Evolutionary conservation across 2,329 filamentous ascomycete species (phyloP).

Genomic region (Lachnum nothofagi): DNA sequence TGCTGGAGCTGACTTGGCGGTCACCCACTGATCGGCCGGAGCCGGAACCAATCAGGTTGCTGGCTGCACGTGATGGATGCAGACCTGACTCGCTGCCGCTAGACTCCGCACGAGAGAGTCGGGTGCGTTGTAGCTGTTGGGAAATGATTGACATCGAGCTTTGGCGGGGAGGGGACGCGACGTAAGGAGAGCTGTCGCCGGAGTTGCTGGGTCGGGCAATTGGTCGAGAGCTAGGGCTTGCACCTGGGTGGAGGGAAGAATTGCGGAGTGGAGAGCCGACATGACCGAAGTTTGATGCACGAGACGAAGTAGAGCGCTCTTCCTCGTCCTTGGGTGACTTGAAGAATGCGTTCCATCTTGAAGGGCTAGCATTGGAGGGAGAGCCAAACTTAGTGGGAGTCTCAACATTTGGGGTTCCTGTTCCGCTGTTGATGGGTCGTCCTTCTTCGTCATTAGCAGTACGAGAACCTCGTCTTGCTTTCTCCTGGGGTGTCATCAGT

Average conservation of each 20-base stretch:
- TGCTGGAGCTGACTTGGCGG: slow-evolving; percentile 55
- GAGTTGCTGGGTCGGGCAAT: slow-evolving; percentile 35
- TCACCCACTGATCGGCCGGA: slow-evolving; percentile 43
- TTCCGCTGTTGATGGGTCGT: slow-evolving; percentile 37
- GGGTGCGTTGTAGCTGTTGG: slow-evolving; percentile 58
- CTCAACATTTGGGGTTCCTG: slow-evolving; percentile 40
- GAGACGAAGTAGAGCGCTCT: slow-evolving; percentile 36
- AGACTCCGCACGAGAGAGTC: slow-evolving; percentile 42
- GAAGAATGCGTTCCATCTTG: slow-evolving; percentile 57
- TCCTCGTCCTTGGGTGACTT: slow-evolving; percentile 49
- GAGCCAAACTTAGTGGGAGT: slow-evolving; percentile 55
- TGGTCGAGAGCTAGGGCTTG: slow-evolving; percentile 37
- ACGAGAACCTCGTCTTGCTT: slow-evolving; percentile 59
- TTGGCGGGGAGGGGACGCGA: slow-evolving; percentile 32
- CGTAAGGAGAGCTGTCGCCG: slow-evolving; percentile 29
- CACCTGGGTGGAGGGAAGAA: slow-evolving; percentile 54
- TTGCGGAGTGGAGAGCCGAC: slow-evolving; percentile 62
- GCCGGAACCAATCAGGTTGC: slow-evolving; percentile 37
- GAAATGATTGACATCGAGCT: slow-evolving; percentile 53
- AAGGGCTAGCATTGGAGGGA: slow-evolving; percentile 53
- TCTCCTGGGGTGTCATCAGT: slow-evolving; percentile 61
- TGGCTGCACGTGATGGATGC: slow-evolving; percentile 42
- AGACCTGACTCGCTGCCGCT: slow-evolving; percentile 44
- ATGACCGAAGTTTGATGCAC: slow-evolving; percentile 56
- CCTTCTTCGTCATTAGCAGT: slow-evolving; percentile 47